These are phyloP conservation scores for Auricularia sp. DNA, from an alignment of 768 basidiomycete genomes.

Conservation along the genomic window DNA sequence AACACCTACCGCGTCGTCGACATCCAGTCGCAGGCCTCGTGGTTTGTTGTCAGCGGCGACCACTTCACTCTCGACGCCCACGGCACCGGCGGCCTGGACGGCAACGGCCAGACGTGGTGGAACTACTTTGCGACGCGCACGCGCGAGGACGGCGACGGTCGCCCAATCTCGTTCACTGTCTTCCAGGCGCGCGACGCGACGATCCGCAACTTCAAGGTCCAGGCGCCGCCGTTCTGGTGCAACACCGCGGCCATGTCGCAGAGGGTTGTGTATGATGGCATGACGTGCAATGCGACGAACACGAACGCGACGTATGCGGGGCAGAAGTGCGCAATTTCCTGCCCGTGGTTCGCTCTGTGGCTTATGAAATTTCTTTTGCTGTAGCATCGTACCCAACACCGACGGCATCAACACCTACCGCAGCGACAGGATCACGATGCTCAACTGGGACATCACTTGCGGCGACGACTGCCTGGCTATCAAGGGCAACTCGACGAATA, in stretches of 20 bases:
- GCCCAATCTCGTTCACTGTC: conserved; percentile 46
- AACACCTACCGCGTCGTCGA: conserved; percentile 54
- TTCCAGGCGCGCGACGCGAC: conserved; percentile 32
- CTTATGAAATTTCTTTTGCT: not conserved
- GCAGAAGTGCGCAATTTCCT: conserved; percentile 29
- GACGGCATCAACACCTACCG: conserved; percentile 55
- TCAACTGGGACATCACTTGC: conserved; percentile 52
- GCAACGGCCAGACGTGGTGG: conserved; percentile 56
- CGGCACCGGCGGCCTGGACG: conserved; percentile 44
- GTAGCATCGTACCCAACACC: conserved; percentile 47
- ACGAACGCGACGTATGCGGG: conserved; percentile 38
- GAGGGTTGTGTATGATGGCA: conserved; percentile 43
- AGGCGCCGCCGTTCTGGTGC: conserved; percentile 51
- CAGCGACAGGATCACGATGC: conserved; percentile 35
- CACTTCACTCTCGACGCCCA: conserved; percentile 49
- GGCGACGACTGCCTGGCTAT: conserved; percentile 57
- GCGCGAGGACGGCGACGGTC: conserved; percentile 44
- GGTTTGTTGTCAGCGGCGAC: conserved; percentile 49
- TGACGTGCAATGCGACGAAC: conserved; percentile 49
- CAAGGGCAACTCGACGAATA: conserved; percentile 50
- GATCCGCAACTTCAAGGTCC: conserved; percentile 40
- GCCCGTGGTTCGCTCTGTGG: not conserved
- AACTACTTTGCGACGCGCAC: conserved; percentile 37
- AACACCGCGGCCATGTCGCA: conserved; percentile 42
- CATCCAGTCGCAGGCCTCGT: conserved; percentile 52